phyloP scores from a whole-genome alignment of 345 rosid species.

The Linum tenue region DNA sequence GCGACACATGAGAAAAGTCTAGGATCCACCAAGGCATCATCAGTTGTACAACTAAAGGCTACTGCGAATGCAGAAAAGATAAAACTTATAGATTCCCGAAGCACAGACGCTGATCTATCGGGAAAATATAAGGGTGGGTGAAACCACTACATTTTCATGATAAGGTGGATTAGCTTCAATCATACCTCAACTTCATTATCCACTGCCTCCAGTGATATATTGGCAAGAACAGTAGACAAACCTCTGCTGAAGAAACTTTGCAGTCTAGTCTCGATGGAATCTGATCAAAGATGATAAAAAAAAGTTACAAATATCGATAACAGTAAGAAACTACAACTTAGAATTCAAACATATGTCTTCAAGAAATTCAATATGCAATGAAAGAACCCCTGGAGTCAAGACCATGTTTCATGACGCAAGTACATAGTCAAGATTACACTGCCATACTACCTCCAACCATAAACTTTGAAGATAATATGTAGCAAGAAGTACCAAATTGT shows the following conservation, averaged over 20 bases:
- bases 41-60: too few species aligned
- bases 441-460: not conserved
- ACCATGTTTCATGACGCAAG: too few species aligned
- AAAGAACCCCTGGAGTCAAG: too few species aligned
- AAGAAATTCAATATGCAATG: too few species aligned
- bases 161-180: conserved; percentile 4
- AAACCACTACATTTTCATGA: conserved; percentile 2
- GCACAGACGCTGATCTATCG: not conserved
- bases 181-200: conserved; percentile 75
- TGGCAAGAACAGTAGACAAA: conserved; percentile 47
- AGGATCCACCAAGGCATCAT: too few species aligned
- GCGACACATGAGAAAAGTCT: too few species aligned
- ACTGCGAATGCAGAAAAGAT: too few species aligned
- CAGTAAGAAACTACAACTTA: not conserved
- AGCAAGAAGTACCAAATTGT: not conserved
- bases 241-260: conserved; percentile 43
- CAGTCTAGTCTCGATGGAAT: conserved; percentile 47
- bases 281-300: conserved; percentile 32
- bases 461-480: not conserved
- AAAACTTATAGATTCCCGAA: too few species aligned
- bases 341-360: too few species aligned
- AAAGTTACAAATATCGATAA: not conserved
- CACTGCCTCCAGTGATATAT: conserved; percentile 44
- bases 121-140: not conserved
- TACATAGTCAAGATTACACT: not conserved